Percentiles rank a stretch among this genome's conserved stretches.
Conservation (phyloP, 345 rosid species). For the Brassica incana region DNA sequence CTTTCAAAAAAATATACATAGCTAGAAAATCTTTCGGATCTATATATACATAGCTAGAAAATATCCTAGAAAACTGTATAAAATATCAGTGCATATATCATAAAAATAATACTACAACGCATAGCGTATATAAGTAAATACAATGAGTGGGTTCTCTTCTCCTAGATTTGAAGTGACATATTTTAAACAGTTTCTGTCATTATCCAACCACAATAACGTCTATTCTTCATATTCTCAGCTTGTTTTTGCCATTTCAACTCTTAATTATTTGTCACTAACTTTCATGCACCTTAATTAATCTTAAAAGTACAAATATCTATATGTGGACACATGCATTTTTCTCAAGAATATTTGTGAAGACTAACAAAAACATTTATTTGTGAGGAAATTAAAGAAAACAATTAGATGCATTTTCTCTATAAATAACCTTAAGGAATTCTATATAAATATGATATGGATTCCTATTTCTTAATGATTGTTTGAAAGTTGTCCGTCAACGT, state of each 20-base stretch:
- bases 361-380: neutral
- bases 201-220: constrained; percentile 27
- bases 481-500: neutral
- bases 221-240: constrained; percentile 31
- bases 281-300: constrained; percentile 36
- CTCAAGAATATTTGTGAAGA: neutral
- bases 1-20: neutral
- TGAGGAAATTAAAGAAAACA: neutral
- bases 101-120: neutral
- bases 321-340: constrained; percentile 7
- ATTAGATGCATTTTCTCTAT: neutral
- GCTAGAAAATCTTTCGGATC: too few species aligned
- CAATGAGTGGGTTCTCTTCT: neutral
- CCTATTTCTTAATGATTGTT: neutral
- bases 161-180: constrained; percentile 6
- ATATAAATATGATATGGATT: neutral
- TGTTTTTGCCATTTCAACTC: constrained; percentile 12
- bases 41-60: neutral
- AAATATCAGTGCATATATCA: neutral
- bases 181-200: constrained; percentile 21
- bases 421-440: neutral
- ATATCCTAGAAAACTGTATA: neutral
- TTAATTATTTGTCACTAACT: constrained; percentile 33
- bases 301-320: constrained; percentile 14
- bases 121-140: neutral